Conservation (phyloP, 177 flowering plant genomes). For the Tripterygium wilfordii region DNA sequence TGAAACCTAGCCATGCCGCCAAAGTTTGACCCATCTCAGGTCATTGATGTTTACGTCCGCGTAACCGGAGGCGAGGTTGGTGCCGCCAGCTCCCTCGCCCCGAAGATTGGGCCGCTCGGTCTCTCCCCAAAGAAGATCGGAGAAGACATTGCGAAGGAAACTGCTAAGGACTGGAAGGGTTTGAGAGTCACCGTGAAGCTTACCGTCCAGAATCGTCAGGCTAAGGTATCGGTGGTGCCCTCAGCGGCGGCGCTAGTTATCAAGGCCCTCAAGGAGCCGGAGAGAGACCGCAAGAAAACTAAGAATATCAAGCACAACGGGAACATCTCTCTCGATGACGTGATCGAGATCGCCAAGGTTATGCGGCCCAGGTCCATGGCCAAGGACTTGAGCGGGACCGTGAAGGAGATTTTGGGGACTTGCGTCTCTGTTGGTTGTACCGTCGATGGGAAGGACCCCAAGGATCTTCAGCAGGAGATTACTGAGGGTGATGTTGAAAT, state of each 20-base stretch:
- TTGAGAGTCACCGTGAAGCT: slow-evolving; percentile 46
- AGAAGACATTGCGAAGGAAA: slow-evolving; percentile 52
- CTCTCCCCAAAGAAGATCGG: slow-evolving; percentile 52
- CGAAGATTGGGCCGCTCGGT: slow-evolving; percentile 51
- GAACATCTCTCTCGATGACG: slow-evolving; percentile 62
- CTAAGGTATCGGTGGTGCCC: slow-evolving; percentile 57
- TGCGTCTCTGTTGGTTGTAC: slow-evolving; percentile 86
- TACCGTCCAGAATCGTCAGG: slow-evolving; percentile 49
- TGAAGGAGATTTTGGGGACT: slow-evolving; percentile 81
- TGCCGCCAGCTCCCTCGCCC: slow-evolving; percentile 46
- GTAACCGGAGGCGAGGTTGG: slow-evolving; percentile 55
- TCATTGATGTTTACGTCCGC: slow-evolving; percentile 42
- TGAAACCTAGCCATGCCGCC: slow-evolving; percentile 34
- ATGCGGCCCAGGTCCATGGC: slow-evolving; percentile 77
- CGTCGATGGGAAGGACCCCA: slow-evolving; percentile 79
- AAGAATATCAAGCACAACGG: slow-evolving; percentile 80
- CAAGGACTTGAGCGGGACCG: slow-evolving; percentile 59
- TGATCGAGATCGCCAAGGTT: slow-evolving; percentile 43
- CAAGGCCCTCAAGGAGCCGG: slow-evolving; percentile 83
- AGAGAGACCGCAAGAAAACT: slow-evolving; percentile 75
- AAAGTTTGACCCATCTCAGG: slow-evolving; percentile 42
- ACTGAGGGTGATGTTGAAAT: slow-evolving; percentile 61
- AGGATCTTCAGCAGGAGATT: slow-evolving; percentile 78
- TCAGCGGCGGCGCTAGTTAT: slow-evolving; percentile 81
- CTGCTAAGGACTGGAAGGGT: slow-evolving; percentile 56